phyloP scores from a whole-genome alignment of 2,329 filamentous ascomycete species.

The Colletotrichum spinosum region DNA sequence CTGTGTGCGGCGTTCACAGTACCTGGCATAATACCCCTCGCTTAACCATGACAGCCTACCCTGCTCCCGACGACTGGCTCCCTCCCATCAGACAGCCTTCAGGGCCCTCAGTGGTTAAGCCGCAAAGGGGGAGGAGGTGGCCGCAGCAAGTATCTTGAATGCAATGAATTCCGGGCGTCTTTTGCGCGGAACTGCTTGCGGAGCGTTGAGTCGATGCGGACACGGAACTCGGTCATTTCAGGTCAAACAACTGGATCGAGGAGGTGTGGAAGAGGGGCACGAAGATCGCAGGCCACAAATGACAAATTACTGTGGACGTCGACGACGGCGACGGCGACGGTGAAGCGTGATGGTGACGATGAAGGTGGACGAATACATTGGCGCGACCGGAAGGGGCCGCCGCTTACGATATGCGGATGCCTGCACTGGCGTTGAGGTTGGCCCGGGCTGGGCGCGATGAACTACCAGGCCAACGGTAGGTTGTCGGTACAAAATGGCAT shows the following conservation, averaged over 20 bases:
- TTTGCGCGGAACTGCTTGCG: too few relatives aligned
- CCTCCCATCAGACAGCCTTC: neutral
- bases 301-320: slow-evolving; percentile 9
- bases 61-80: slow-evolving; percentile 20
- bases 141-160: too few relatives aligned
- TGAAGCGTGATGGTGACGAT: slow-evolving; percentile 14
- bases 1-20: neutral
- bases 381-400: slow-evolving; percentile 27
- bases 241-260: neutral
- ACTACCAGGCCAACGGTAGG: too few relatives aligned
- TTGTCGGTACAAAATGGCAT: neutral
- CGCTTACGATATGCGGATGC: too few relatives aligned
- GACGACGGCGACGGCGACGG: slow-evolving; percentile 19
- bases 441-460: too few relatives aligned
- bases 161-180: too few relatives aligned
- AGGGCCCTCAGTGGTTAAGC: too few relatives aligned
- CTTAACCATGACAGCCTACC: slow-evolving; percentile 32
- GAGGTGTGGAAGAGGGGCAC: too few relatives aligned
- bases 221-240: slow-evolving; percentile 12
- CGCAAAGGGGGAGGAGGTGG: too few relatives aligned
- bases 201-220: neutral
- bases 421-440: too few relatives aligned
- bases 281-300: neutral
- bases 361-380: slow-evolving; percentile 9
- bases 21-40: slow-evolving; percentile 11